phyloP scores from a whole-genome alignment of 2,329 filamentous ascomycete genomes.

The Monosporascus sp. region DNA sequence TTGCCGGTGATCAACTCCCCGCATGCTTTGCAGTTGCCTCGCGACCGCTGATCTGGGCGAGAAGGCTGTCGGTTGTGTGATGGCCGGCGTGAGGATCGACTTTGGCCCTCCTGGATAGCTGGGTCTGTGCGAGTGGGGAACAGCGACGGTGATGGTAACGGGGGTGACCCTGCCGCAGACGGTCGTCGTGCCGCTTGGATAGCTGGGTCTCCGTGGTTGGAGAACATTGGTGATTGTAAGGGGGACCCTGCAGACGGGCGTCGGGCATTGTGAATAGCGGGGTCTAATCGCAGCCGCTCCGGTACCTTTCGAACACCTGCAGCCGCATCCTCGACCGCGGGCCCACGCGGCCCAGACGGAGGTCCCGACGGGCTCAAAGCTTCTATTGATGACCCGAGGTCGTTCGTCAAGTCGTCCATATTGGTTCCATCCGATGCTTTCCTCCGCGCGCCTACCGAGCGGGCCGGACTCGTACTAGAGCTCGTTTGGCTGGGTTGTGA shows the following conservation, averaged over 20 bases:
- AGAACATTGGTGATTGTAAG: conserved; percentile 12
- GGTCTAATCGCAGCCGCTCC: conserved; percentile 25
- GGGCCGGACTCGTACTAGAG: conserved; percentile 55
- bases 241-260: conserved; percentile 5
- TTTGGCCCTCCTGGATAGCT: conserved; percentile 17
- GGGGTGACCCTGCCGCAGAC: conserved; percentile 11
- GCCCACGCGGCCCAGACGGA: conserved; percentile 12
- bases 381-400: conserved; percentile 49
- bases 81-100: conserved; percentile 23
- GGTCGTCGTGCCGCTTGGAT: conserved; percentile 5
- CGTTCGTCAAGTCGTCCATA: conserved; percentile 46
- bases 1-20: conserved; percentile 75
- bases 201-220: conserved; percentile 2
- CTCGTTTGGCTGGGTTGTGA: conserved; percentile 51
- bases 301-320: conserved; percentile 1
- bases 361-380: conserved; percentile 28
- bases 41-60: conserved; percentile 36
- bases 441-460: conserved; percentile 31
- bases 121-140: conserved; percentile 12
- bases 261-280: conserved; percentile 17
- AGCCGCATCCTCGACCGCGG: conserved; percentile 8
- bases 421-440: conserved; percentile 39
- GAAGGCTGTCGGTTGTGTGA: conserved; percentile 34
- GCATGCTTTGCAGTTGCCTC: conserved; percentile 82
- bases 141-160: not conserved